Conservation (phyloP, 148 eudicot genomes). For the Nyssa sinensis region DNA sequence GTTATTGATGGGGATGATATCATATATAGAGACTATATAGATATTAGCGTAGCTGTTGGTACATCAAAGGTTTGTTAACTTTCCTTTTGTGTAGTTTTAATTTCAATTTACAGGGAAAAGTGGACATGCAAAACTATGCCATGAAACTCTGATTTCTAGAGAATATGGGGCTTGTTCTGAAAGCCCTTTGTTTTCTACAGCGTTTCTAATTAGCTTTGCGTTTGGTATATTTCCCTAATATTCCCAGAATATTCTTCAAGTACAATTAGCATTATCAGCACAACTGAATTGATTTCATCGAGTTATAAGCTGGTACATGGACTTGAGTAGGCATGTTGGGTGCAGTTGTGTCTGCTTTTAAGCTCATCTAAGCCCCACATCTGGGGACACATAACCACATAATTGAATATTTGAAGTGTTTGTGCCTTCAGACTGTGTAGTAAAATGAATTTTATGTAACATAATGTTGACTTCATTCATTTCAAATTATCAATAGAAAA, state of each 20-base stretch:
- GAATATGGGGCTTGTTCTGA: not conserved
- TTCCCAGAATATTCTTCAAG: not conserved
- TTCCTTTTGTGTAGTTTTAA: not conserved
- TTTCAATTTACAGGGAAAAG: not conserved
- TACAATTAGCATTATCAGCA: too few relatives aligned
- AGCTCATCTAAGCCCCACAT: not conserved
- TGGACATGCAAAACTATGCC: not conserved
- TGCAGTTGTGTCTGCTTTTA: too few relatives aligned
- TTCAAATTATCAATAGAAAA: not conserved
- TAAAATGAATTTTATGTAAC: too few relatives aligned
- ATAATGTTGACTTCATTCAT: not conserved
- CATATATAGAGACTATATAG: conserved; percentile 86
- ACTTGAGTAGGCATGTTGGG: too few relatives aligned
- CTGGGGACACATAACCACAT: conserved; percentile 11
- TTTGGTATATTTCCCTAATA: not conserved
- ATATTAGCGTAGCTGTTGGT: conserved; percentile 97
- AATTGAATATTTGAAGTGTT: conserved; percentile 41
- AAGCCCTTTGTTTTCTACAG: not conserved
- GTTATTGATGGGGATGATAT: conserved; percentile 97
- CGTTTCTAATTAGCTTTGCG: not conserved
- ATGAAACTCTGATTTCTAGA: not conserved
- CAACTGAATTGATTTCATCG: too few relatives aligned
- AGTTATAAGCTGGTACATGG: too few relatives aligned
- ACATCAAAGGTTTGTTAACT: conserved; percentile 77
- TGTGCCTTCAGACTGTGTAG: not conserved